Base-by-base conservation (phyloP, 306 rosid genomes). In the Cotoneaster glaucophyllus region DNA sequence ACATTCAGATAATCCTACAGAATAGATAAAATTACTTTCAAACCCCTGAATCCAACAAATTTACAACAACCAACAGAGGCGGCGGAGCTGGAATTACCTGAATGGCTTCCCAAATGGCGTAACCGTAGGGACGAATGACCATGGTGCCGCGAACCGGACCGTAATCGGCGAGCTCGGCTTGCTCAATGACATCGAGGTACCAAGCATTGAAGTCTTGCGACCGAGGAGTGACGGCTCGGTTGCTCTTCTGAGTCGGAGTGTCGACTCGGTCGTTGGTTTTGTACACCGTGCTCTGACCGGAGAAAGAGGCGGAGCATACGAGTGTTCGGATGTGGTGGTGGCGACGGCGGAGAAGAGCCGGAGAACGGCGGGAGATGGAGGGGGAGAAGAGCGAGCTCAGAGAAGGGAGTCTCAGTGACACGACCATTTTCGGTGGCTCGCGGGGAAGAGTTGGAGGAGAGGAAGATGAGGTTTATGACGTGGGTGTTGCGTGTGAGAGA, bases 71-170 rank as follows among this genome's bases (percentile, higher is more conserved):
- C 32, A 25, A 32, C 19, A 12, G 13, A 69, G 61, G 7, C 12
- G 25, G 52, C 26, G 41, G 37, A 45, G 11, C 57, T 67, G 11
- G 26, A 3, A 2, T 12, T 19, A 89, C 98, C 97, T 94, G 98
- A 85, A 92, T 92, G 18, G 98, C 89, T 76, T 95, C 98, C 98
- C 97, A 95, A 67, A 95, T 92, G 59, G 97, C 93, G 59, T 95
- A 95, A 61, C 97, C 97, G 74, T 95, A 95, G 39, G 99, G 99
- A 44, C 97, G 97, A 84, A 93, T 92, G 68, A 95, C 98, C 98
- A 95, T 92, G 58, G 98, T 95, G 14, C 98, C 98, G 13, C 98
- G 92, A 65, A 95, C 97, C n/a, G 98, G 97, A 69, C 98, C 98
- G 45, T 95, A 95, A 80, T 95, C 99, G 0, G 99, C 99, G 15